These are phyloP conservation scores for Chlamydomonas applanata DNA, from an alignment of 139 green algal species.

Conservation along the genomic window DNA sequence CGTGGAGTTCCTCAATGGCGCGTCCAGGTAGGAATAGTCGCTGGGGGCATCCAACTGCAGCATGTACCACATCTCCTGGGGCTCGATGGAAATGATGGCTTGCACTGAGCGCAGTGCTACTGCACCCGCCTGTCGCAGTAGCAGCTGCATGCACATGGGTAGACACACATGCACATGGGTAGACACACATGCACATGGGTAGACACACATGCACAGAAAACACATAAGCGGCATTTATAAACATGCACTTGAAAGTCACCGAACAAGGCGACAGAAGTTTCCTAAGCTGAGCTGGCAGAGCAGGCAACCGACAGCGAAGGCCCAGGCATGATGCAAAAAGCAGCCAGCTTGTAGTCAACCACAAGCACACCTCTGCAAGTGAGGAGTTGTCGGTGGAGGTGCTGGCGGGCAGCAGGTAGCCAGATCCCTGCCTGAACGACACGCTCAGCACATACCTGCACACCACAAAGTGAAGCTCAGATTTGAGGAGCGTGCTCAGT, in stretches of 20 bases:
- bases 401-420: slow-evolving; percentile 27
- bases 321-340: no score
- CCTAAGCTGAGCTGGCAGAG: no score
- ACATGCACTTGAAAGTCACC: no score
- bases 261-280: no score
- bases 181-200: no score
- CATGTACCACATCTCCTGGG: slow-evolving; percentile 25
- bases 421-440: slow-evolving; percentile 32
- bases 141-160: slow-evolving; percentile 8
- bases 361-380: neutral
- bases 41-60: slow-evolving; percentile 41
- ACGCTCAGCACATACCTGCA: slow-evolving; percentile 39
- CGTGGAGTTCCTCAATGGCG: slow-evolving; percentile 18
- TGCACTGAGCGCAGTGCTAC: slow-evolving; percentile 34
- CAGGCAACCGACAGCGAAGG: no score
- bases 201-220: no score
- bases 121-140: slow-evolving; percentile 8
- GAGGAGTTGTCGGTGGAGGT: neutral
- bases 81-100: slow-evolving; percentile 36
- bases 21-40: slow-evolving; percentile 66
- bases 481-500: no score
- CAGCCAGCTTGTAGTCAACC: no score
- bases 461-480: no score
- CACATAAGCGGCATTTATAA: no score
- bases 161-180: neutral